phyloP scores from a whole-genome alignment of 352 stramenopile genomes.

The Globisporangium middletonii region DNA sequence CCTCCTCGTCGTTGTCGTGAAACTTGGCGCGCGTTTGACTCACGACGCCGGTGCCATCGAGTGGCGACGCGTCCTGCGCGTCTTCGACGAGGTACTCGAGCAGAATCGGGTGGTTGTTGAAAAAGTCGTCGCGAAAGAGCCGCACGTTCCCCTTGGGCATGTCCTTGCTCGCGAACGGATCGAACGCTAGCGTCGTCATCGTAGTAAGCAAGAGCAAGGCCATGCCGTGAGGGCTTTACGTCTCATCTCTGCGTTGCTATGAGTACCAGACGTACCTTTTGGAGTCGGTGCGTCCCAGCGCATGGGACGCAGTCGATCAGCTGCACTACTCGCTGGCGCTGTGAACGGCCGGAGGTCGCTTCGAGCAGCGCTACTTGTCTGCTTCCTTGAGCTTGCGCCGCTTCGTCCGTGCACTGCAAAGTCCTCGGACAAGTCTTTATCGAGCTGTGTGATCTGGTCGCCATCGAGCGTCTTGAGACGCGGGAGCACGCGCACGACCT shows the following conservation, averaged over 20 bases:
- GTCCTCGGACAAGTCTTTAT: constrained; percentile 72
- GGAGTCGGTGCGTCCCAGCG: constrained; percentile 8
- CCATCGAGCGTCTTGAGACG: constrained; percentile 69
- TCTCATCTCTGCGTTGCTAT: too few relatives aligned
- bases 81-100: constrained; percentile 73
- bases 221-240: background rate
- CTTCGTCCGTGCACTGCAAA: constrained; percentile 26
- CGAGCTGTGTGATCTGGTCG: constrained; percentile 60
- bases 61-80: constrained; percentile 11
- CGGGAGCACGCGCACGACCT: constrained; percentile 47
- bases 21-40: constrained; percentile 8
- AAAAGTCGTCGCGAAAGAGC: constrained; percentile 79
- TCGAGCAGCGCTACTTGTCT: constrained; percentile 3
- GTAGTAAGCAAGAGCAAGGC: background rate
- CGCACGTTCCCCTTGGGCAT: constrained; percentile 76
- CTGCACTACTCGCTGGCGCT: constrained; percentile 16
- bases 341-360: constrained; percentile 27
- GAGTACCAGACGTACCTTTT: constrained; percentile 1
- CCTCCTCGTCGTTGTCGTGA: constrained; percentile 3
- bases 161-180: constrained; percentile 47
- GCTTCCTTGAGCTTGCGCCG: constrained; percentile 2
- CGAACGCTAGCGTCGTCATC: constrained; percentile 17
- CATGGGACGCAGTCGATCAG: background rate
- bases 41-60: constrained; percentile 10
- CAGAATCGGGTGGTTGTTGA: constrained; percentile 81